Percentiles rank a stretch among this genome's conserved stretches.
These are phyloP conservation scores for Carex kokanica DNA, from an alignment of 176 grass and related monocot species.

Conservation along the genomic window DNA sequence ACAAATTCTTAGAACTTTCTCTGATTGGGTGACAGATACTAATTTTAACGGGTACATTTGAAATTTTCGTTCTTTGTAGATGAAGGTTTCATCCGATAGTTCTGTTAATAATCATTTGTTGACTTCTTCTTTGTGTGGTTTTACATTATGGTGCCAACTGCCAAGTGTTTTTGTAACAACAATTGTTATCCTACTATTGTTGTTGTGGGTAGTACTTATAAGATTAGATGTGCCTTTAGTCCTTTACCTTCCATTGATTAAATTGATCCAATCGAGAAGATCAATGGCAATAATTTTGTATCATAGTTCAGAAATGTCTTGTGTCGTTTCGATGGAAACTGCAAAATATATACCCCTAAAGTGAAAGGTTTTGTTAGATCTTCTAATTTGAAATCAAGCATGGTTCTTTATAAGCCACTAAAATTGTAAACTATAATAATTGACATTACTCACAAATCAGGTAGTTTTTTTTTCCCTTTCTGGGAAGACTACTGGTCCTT, in stretches of 20 bases:
- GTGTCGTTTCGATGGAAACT: neutral
- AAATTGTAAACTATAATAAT: neutral
- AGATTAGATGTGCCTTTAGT: no score
- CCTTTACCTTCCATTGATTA: neutral
- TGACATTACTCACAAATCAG: neutral
- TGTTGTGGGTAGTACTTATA: no score
- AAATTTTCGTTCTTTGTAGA: neutral
- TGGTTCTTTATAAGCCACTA: neutral
- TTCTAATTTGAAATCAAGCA: neutral
- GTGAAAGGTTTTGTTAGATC: neutral
- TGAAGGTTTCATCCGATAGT: neutral
- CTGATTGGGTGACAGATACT: neutral
- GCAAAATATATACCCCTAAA: neutral
- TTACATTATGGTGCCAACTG: neutral
- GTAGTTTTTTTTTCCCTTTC: neutral
- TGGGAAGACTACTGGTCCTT: no score
- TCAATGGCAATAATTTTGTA: neutral
- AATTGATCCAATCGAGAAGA: neutral
- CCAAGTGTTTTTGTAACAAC: neutral
- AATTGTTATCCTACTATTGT: neutral
- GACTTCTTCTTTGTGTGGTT: neutral
- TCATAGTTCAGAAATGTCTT: neutral
- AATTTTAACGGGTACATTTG: neutral
- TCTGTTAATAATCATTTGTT: neutral
- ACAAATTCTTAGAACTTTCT: neutral